These are phyloP conservation scores for Neonectria neomacrospora DNA, from an alignment of 2,329 filamentous ascomycete genomes.

Conservation along the genomic window DNA sequence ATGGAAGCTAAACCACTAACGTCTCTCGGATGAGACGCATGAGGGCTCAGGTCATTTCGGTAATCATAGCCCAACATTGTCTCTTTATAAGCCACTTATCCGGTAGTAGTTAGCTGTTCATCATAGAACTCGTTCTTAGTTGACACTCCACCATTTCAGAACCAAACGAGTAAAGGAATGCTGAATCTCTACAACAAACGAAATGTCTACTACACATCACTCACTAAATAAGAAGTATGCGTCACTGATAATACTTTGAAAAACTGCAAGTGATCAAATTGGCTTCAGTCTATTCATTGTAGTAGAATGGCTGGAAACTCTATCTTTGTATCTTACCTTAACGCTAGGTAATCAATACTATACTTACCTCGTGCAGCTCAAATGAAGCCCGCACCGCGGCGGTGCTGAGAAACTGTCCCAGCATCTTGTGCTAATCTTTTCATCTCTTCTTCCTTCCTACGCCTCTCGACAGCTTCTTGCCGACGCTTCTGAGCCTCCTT, in stretches of 20 bases:
- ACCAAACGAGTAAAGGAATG: no score
- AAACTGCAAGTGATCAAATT: neutral
- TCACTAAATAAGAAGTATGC: neutral
- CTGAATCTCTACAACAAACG: no score
- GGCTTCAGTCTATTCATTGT: neutral
- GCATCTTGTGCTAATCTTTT: conserved; percentile 9
- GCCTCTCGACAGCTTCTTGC: conserved; percentile 9
- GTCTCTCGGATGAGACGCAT: no score
- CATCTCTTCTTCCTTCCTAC: conserved; percentile 8
- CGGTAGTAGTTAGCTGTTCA: no score
- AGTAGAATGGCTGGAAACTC: neutral
- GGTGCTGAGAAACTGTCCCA: conserved; percentile 2
- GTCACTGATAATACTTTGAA: neutral
- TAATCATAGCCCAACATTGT: no score
- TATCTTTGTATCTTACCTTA: neutral
- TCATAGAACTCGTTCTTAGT: no score
- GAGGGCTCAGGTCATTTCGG: no score
- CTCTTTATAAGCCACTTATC: no score
- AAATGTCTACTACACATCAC: no score
- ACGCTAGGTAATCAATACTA: neutral
- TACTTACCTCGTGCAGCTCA: neutral
- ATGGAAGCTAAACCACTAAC: no score
- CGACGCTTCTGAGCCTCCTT: conserved; percentile 9
- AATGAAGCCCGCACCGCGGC: conserved; percentile 10
- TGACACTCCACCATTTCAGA: no score